Percentiles rank a stretch among this genome's conserved stretches.
phyloP scores from a whole-genome alignment of 139 green algal species.

The Yamagishiella unicocca region DNA sequence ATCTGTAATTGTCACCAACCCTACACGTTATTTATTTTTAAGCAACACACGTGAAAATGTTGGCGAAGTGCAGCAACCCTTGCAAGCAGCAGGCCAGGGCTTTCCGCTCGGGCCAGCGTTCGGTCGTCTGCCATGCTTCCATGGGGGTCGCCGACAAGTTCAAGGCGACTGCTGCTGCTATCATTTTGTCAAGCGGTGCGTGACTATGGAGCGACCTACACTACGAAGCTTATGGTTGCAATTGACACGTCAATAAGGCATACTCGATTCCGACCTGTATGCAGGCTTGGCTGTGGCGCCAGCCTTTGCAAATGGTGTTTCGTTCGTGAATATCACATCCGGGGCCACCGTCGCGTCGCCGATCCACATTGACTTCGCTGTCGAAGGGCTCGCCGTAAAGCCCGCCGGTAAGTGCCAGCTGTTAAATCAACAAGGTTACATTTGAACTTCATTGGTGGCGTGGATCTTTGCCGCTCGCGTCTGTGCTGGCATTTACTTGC shows the following conservation, averaged over 20 bases:
- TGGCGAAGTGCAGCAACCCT: not conserved
- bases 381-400: constrained; percentile 57
- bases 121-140: not conserved
- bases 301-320: constrained; percentile 45
- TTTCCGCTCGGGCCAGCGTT: not conserved
- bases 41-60: too few relatives aligned
- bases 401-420: constrained; percentile 54
- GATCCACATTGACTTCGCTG: constrained; percentile 61
- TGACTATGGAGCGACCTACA: not conserved
- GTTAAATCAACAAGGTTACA: too few relatives aligned
- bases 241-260: not conserved
- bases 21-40: too few relatives aligned
- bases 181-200: not conserved
- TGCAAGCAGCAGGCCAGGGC: not conserved
- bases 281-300: constrained; percentile 36
- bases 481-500: too few relatives aligned
- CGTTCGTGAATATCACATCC: constrained; percentile 29
- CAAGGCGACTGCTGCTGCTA: not conserved
- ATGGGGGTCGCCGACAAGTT: not conserved
- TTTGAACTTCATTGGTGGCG: too few relatives aligned
- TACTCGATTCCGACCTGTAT: not conserved
- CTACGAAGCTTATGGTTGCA: too few relatives aligned
- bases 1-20: too few relatives aligned
- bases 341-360: constrained; percentile 34
- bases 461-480: too few relatives aligned